Conservation (phyloP, 371 early-diverging fungal genomes). For the Coemansia linderi region DNA sequence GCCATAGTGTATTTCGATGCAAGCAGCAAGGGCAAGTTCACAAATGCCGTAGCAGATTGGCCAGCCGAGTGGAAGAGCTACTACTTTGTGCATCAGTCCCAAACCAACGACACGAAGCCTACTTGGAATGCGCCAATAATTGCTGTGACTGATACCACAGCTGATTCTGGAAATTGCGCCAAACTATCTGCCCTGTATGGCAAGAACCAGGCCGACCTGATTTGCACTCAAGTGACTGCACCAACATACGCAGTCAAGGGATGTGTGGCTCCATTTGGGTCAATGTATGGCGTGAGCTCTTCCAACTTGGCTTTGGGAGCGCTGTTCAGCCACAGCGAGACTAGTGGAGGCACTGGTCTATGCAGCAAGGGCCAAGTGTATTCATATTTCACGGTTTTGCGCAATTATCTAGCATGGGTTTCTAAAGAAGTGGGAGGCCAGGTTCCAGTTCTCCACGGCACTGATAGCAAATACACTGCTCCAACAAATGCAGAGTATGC, state of each 20-base stretch:
- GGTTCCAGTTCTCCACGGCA: not conserved
- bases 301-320: constrained; percentile 5
- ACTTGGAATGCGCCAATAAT: not conserved
- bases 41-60: constrained; percentile 24
- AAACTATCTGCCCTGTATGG: constrained; percentile 13
- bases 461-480: not conserved
- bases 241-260: not conserved
- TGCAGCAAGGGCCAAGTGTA: constrained; percentile 18
- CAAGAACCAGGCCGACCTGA: constrained; percentile 7
- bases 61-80: constrained; percentile 14
- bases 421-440: not conserved
- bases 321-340: constrained; percentile 24
- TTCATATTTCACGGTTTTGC: constrained; percentile 28
- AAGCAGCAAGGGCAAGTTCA: constrained; percentile 5
- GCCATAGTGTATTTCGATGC: constrained; percentile 17
- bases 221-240: constrained; percentile 19
- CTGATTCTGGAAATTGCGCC: not conserved
- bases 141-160: not conserved
- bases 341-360: constrained; percentile 16
- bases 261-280: constrained; percentile 27
- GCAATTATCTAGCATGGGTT: constrained; percentile 36
- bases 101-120: not conserved
- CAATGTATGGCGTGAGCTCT: constrained; percentile 12
- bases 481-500: constrained; percentile 4
- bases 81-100: constrained; percentile 17